Base-by-base conservation (phyloP, 2,329 filamentous ascomycete genomes). In the Monilinia vaccinii-corymbosi region DNA sequence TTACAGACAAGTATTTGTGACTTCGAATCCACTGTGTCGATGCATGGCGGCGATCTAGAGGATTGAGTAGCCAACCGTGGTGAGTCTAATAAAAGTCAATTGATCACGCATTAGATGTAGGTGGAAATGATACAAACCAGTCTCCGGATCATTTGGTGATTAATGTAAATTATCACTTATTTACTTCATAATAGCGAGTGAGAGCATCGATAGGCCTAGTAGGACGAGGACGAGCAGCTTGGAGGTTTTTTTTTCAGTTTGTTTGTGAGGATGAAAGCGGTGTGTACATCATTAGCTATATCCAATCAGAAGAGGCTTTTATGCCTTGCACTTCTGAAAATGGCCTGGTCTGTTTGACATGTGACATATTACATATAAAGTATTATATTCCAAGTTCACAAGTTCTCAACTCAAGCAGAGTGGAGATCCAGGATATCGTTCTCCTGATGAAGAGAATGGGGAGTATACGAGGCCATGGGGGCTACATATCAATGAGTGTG, bases 371-470 rank as follows among this genome's bases (percentile, higher is more conserved):
- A 52, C 32, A 8, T 32, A 9, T 9, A 32, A 9, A 8, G 8
- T 3, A 14, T 28, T 9, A 38, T 8, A 18, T 11, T n/a, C n/a
- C n/a, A n/a, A n/a, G n/a, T n/a, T n/a, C 45, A 7, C 28, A n/a
- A 2, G 57, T 45, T 2, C 38, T 64, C 2, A 47, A 38, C n/a
- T n/a, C n/a, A n/a, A n/a, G 31, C 59, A 45, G 16, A 61, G 60
- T 40, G 55, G 58, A 49, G 63, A 63, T 60, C 63, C 56, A 2
- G 48, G 38, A 28, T 61, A 46, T 42, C n/a, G 14, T 45, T 32
- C 14, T 23, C 56, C 55, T 9, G 36, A 50, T 28, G 36, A 44
- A 8, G 40, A 56, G 16, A 48, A 62, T 46, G 45, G 53, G 14
- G 55, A 60, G 31, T 46, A 38, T n/a, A 13, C 46, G 21, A 52